These are phyloP conservation scores for Coriaria nepalensis DNA, from an alignment of 306 rosid genomes.

Conservation along the genomic window DNA sequence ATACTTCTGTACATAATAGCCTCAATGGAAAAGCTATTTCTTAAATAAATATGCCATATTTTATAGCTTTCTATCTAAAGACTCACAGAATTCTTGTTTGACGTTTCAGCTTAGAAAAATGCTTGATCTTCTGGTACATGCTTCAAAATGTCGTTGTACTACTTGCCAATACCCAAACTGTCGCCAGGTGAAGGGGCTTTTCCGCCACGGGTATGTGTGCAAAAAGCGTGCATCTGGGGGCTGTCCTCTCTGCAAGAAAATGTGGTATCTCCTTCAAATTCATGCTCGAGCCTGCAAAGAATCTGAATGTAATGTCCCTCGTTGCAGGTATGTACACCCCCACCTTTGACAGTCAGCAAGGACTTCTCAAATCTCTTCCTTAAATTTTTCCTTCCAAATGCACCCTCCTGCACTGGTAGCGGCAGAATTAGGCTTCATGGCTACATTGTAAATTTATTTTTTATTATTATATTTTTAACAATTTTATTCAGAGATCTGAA, in stretches of 20 bases:
- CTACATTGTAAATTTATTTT: no score
- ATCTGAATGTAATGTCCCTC: conserved; percentile 88
- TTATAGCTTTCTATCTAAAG: no score
- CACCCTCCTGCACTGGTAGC: background rate
- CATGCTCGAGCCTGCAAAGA: conserved; percentile 98
- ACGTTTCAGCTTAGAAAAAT: conserved; percentile 73
- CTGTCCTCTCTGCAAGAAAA: conserved; percentile 84
- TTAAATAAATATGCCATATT: no score
- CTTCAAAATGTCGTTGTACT: conserved; percentile 83
- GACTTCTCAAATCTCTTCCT: background rate
- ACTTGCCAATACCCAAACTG: conserved; percentile 91
- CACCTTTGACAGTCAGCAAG: background rate
- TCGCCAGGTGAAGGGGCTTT: conserved; percentile 92
- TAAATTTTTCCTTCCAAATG: background rate
- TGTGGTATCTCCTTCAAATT: conserved; percentile 97
- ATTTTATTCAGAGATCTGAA: conserved; percentile 58
- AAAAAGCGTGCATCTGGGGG: conserved; percentile 90
- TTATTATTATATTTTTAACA: no score
- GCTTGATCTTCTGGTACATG: conserved; percentile 97
- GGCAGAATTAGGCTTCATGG: background rate
- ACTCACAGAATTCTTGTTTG: conserved; percentile 5
- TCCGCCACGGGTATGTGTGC: conserved; percentile 91
- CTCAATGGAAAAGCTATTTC: no score
- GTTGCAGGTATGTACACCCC: conserved; percentile 67
- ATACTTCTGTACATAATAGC: no score